phyloP scores from a whole-genome alignment of 257 asterid genomes.

The Solanum habrochaites region DNA sequence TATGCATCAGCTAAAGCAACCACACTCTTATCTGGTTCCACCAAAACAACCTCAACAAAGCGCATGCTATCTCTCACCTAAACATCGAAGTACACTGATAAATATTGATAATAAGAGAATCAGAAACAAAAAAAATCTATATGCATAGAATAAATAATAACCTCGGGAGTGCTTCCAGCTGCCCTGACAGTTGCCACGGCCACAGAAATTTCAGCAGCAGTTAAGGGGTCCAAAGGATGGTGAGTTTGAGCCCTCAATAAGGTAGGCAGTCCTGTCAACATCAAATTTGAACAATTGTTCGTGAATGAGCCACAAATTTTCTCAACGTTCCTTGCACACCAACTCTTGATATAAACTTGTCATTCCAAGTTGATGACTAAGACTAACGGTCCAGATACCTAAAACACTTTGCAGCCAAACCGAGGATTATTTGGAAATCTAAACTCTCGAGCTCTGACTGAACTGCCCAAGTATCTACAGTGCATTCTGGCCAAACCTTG shows the following conservation, averaged over 20 bases:
- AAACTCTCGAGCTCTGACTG: neutral
- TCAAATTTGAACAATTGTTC: neutral
- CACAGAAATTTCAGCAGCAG: slow-evolving; percentile 18
- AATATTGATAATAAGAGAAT: too few relatives aligned
- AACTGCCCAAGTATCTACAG: neutral
- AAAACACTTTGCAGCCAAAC: neutral
- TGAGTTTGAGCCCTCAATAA: slow-evolving; percentile 17
- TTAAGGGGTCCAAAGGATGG: slow-evolving; percentile 18
- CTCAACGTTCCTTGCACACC: neutral
- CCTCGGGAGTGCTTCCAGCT: slow-evolving; percentile 19
- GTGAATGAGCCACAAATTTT: neutral
- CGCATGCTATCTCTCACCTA: slow-evolving; percentile 27
- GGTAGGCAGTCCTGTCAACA: slow-evolving; percentile 2
- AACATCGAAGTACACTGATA: too few relatives aligned
- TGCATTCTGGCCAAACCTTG: neutral
- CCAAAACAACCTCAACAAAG: slow-evolving; percentile 15
- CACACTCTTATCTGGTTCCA: slow-evolving; percentile 20
- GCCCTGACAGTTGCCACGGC: slow-evolving; percentile 23
- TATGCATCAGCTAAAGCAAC: slow-evolving; percentile 22
- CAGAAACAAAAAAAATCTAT: too few relatives aligned
- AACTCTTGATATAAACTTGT: neutral
- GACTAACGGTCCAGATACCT: neutral
- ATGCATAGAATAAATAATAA: too few relatives aligned
- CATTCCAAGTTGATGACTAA: neutral
- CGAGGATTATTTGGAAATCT: neutral